phyloP scores from a whole-genome alignment of 441 rosid species.

The Sinapis alba region DNA sequence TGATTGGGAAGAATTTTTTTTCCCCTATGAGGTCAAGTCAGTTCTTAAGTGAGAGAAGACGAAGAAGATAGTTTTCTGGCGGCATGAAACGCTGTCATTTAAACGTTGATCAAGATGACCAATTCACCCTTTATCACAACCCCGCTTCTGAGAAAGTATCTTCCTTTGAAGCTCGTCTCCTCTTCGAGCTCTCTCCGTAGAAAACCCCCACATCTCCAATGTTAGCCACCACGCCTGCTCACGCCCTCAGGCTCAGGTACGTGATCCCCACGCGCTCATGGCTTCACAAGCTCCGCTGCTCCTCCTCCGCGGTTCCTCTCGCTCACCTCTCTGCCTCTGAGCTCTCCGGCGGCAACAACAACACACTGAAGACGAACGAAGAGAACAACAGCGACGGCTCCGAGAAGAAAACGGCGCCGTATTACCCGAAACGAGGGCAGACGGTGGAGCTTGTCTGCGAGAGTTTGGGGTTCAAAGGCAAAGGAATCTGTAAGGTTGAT shows the following conservation, averaged over 20 bases:
- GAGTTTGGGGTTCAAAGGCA: constrained; percentile 88
- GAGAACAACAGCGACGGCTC: constrained; percentile 20
- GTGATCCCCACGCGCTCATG: constrained; percentile 40
- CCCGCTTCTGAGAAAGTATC: not conserved
- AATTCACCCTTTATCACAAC: constrained; percentile 13
- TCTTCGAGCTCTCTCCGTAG: not conserved
- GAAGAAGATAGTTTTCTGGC: not conserved
- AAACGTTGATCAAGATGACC: not conserved
- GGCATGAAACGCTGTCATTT: constrained; percentile 6
- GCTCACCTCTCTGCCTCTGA: constrained; percentile 31
- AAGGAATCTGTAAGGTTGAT: constrained; percentile 77
- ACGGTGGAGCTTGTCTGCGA: constrained; percentile 81
- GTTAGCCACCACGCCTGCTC: constrained; percentile 43
- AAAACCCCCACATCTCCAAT: not conserved
- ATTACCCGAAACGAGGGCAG: constrained; percentile 81
- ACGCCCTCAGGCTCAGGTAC: constrained; percentile 49
- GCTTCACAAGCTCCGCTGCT: constrained; percentile 42
- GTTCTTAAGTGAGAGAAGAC: too few relatives aligned
- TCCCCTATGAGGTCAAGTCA: too few relatives aligned
- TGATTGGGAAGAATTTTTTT: too few relatives aligned
- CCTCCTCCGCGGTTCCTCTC: constrained; percentile 44
- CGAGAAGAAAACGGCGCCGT: constrained; percentile 37
- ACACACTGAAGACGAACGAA: constrained; percentile 12
- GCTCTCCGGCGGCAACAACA: constrained; percentile 25
- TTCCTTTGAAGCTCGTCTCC: not conserved